These are phyloP conservation scores for Gnomoniopsis smithogilvyi DNA, from an alignment of 2,329 filamentous ascomycete species.

Conservation along the genomic window DNA sequence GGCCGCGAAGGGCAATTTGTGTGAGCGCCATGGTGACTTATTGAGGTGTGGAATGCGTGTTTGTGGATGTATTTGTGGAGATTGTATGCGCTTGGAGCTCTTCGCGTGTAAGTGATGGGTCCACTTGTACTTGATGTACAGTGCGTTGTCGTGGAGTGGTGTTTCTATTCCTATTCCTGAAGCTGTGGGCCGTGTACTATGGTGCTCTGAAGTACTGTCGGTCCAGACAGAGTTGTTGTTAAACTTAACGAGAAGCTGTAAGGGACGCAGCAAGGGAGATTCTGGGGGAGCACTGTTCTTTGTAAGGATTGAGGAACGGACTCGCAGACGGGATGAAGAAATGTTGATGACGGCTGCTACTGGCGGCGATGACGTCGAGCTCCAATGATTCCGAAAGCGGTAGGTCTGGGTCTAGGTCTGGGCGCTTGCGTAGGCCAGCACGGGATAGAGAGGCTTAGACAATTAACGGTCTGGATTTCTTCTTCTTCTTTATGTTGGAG, in stretches of 20 bases:
- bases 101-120: conserved; percentile 4
- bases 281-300: neutral
- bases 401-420: too few relatives aligned
- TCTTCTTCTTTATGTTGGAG: neutral
- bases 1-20: conserved; percentile 42
- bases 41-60: conserved; percentile 6
- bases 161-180: neutral
- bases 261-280: neutral
- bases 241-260: neutral
- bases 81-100: neutral
- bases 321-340: neutral
- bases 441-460: neutral
- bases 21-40: conserved; percentile 35
- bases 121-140: neutral
- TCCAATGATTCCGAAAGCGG: neutral
- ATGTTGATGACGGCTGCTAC: neutral
- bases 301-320: neutral
- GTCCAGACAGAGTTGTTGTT: neutral
- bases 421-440: neutral
- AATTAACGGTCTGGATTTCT: neutral
- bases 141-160: neutral
- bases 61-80: neutral
- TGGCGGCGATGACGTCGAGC: conserved; percentile 3
- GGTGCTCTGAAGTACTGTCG: too few relatives aligned
- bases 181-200: neutral